Evolutionary conservation across 176 grass and related monocot species (phyloP).

Genomic region (Oryza nivara): DNA sequence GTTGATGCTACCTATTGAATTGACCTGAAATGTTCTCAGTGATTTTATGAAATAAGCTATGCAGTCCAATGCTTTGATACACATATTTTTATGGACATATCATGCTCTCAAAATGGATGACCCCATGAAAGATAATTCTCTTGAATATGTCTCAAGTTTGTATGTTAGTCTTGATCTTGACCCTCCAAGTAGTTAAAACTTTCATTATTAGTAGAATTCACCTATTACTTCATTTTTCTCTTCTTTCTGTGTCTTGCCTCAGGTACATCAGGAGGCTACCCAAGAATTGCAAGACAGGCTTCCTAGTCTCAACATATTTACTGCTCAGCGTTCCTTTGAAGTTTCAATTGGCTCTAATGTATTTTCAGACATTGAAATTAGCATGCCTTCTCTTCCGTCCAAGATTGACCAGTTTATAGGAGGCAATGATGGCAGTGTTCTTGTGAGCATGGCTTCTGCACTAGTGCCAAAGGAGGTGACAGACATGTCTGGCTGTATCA

Average conservation of each 20-base stretch:
- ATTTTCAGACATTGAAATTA: slow-evolving; percentile 7
- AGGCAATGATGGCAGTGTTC: slow-evolving; percentile 17
- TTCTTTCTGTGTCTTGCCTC: slow-evolving; percentile 23
- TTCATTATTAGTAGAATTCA: not conserved
- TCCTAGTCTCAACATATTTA: not conserved
- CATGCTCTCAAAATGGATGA: not conserved
- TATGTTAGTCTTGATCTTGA: not conserved
- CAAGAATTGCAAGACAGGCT: slow-evolving; percentile 30
- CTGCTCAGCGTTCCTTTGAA: slow-evolving; percentile 14
- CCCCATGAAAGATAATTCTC: not conserved
- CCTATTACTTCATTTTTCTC: not conserved
- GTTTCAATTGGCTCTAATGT: slow-evolving; percentile 32
- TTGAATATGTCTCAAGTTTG: not conserved
- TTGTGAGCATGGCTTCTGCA: slow-evolving; percentile 5
- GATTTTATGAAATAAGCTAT: not conserved
- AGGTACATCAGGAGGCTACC: slow-evolving; percentile 43
- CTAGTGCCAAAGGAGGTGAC: slow-evolving; percentile 17
- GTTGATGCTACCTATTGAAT: slow-evolving; percentile 8
- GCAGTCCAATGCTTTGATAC: not conserved
- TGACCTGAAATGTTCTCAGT: not conserved
- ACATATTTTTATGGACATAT: not conserved
- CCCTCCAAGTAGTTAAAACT: not conserved
- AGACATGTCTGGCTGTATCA: not conserved
- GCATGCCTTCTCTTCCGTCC: slow-evolving; percentile 8
- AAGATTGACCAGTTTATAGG: slow-evolving; percentile 9